Conservation (phyloP, 257 asterid genomes). For the Scutellaria minor region DNA sequence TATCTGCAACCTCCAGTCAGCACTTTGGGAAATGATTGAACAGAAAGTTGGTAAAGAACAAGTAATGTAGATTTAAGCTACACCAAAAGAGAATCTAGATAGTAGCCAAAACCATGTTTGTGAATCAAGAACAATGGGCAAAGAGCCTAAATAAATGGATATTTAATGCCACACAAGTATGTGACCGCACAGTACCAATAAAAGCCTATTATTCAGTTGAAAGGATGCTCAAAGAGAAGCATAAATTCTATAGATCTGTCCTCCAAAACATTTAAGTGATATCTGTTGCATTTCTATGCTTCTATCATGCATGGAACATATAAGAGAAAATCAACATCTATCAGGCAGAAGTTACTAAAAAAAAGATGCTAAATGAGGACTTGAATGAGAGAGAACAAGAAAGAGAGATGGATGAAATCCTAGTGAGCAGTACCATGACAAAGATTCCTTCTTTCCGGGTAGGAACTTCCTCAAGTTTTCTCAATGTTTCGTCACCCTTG, state of each 20-base stretch:
- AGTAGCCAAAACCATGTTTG: constrained; percentile 3
- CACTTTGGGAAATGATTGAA: constrained; percentile 5
- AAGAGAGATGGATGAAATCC: background rate
- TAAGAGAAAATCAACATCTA: background rate
- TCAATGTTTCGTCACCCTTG: constrained; percentile 89
- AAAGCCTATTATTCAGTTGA: background rate
- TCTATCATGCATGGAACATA: background rate
- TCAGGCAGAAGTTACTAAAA: constrained; percentile 14
- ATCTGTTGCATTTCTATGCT: background rate
- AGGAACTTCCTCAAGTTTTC: constrained; percentile 91
- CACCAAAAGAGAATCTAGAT: background rate
- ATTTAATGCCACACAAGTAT: background rate
- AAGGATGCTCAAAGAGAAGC: constrained; percentile 5
- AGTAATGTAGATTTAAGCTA: background rate
- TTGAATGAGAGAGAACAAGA: constrained; percentile 15
- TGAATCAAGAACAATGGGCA: background rate
- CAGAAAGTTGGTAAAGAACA: constrained; percentile 13
- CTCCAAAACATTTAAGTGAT: background rate
- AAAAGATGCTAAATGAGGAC: constrained; percentile 11
- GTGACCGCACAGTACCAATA: background rate
- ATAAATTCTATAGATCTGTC: constrained; percentile 16
- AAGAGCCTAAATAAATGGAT: constrained; percentile 21
- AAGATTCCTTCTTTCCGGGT: constrained; percentile 87
- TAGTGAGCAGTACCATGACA: constrained; percentile 68
- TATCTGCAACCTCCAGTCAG: constrained; percentile 23